Evolutionary conservation across 2,329 filamentous ascomycete genomes (phyloP).

Genomic region (Dothiorella sarmentorum): DNA sequence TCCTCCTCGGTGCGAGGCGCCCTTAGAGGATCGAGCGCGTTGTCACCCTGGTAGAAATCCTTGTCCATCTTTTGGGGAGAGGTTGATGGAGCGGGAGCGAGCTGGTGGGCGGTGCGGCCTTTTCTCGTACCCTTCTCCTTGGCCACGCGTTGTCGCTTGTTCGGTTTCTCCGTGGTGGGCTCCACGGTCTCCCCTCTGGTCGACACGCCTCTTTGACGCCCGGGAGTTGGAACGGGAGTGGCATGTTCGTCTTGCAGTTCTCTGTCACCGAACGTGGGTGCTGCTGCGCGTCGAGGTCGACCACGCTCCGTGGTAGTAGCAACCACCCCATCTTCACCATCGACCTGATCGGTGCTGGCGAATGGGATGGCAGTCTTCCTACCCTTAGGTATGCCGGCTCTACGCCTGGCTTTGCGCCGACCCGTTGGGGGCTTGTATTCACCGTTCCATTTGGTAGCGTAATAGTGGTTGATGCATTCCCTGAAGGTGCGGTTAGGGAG

Average conservation of each 20-base stretch:
- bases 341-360: constrained; percentile 47
- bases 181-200: constrained; percentile 11
- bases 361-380: constrained; percentile 8
- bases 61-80: constrained; percentile 23
- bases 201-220: constrained; percentile 48
- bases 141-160: constrained; percentile 36
- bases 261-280: constrained; percentile 68
- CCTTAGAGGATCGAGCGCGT: background rate
- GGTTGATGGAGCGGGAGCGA: constrained; percentile 31
- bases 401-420: constrained; percentile 9
- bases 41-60: constrained; percentile 7
- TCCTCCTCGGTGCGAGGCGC: constrained; percentile 2
- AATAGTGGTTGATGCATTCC: constrained; percentile 82
- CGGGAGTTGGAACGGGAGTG: constrained; percentile 54
- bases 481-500: constrained; percentile 69
- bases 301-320: constrained; percentile 46
- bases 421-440: constrained; percentile 59
- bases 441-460: constrained; percentile 70
- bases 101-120: constrained; percentile 27
- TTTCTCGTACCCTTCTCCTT: constrained; percentile 31
- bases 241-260: constrained; percentile 51
- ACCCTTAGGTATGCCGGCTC: constrained; percentile 5
- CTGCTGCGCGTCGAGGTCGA: constrained; percentile 52
- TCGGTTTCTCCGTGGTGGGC: constrained; percentile 31
- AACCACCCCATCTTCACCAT: constrained; percentile 36